Evolutionary conservation across 768 basidiomycete genomes (phyloP).

Genomic region (Cubamyces lactineus): DNA sequence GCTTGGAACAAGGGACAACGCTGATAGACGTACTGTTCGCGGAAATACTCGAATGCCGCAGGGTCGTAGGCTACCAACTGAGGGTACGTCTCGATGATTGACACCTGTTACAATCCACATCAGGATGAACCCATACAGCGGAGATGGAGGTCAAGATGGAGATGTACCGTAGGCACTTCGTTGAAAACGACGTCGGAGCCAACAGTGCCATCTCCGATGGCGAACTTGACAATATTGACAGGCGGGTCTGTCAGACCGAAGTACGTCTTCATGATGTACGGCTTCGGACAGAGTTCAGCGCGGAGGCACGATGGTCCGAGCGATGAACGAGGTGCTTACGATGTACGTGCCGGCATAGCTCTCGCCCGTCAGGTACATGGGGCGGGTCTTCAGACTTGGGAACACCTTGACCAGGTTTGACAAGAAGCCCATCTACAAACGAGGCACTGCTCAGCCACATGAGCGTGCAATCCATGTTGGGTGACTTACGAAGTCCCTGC

Average conservation of each 20-base stretch:
- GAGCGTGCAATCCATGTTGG: background rate
- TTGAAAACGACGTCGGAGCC: slow-evolving; percentile 52
- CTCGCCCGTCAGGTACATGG: slow-evolving; percentile 71
- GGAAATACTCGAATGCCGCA: slow-evolving; percentile 67
- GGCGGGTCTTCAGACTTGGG: slow-evolving; percentile 65
- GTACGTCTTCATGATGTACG: slow-evolving; percentile 75
- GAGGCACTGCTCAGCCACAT: background rate
- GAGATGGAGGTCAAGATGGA: background rate
- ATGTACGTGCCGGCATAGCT: slow-evolving; percentile 78
- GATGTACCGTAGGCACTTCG: slow-evolving; percentile 56
- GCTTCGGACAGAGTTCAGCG: slow-evolving; percentile 41
- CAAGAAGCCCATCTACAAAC: slow-evolving; percentile 66
- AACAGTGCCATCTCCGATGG: slow-evolving; percentile 72
- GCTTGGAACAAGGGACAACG: too few species aligned
- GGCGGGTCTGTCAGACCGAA: slow-evolving; percentile 66
- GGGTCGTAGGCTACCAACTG: slow-evolving; percentile 74
- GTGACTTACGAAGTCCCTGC: slow-evolving; percentile 46
- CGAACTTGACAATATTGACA: slow-evolving; percentile 66
- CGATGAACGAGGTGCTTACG: slow-evolving; percentile 33
- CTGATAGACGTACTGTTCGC: slow-evolving; percentile 54
- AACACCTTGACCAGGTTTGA: slow-evolving; percentile 74
- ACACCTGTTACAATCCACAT: slow-evolving; percentile 41
- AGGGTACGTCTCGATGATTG: slow-evolving; percentile 69
- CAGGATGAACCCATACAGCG: too few species aligned
- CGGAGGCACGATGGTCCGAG: background rate